A percentile compares a stretch with the other conserved stretches of the same genome.
phyloP scores from a whole-genome alignment of 805 yeast genomes.

The Clavispora vitiphila region DNA sequence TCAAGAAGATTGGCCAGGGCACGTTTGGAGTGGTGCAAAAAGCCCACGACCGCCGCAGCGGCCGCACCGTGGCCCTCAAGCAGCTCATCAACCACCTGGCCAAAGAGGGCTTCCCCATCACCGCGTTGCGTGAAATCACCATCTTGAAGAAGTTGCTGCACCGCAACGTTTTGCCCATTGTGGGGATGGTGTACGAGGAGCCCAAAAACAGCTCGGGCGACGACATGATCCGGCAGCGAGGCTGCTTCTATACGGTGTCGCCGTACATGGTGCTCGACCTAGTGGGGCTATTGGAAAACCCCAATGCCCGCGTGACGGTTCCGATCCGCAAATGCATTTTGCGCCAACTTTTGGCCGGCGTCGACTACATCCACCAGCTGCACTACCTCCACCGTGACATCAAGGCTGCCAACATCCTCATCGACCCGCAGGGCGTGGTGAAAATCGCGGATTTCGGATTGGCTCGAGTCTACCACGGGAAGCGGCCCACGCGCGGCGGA shows the following conservation, averaged over 20 bases:
- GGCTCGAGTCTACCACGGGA: conserved; percentile 70
- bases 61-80: conserved; percentile 77
- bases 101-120: conserved; percentile 84
- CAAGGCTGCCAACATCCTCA: conserved; percentile 90
- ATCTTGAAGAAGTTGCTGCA: conserved; percentile 70
- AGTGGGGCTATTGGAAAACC: conserved; percentile 84
- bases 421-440: conserved; percentile 69
- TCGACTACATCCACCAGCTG: conserved; percentile 69
- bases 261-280: conserved; percentile 92
- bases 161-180: conserved; percentile 65
- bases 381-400: conserved; percentile 78
- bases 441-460: conserved; percentile 96
- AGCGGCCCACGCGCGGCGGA: conserved; percentile 45
- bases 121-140: conserved; percentile 88
- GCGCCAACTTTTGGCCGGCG: conserved; percentile 72
- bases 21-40: conserved; percentile 71
- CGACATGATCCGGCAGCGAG: conserved; percentile 33
- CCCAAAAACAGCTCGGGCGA: conserved; percentile 29
- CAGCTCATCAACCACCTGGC: conserved; percentile 74
- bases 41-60: conserved; percentile 54
- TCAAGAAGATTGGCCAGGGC: conserved; percentile 40
- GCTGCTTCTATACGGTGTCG: conserved; percentile 74
- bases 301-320: conserved; percentile 52
- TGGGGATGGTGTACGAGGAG: conserved; percentile 66
- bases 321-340: conserved; percentile 79